phyloP scores from a whole-genome alignment of 768 basidiomycete genomes.

The Baorangia bicolor region DNA sequence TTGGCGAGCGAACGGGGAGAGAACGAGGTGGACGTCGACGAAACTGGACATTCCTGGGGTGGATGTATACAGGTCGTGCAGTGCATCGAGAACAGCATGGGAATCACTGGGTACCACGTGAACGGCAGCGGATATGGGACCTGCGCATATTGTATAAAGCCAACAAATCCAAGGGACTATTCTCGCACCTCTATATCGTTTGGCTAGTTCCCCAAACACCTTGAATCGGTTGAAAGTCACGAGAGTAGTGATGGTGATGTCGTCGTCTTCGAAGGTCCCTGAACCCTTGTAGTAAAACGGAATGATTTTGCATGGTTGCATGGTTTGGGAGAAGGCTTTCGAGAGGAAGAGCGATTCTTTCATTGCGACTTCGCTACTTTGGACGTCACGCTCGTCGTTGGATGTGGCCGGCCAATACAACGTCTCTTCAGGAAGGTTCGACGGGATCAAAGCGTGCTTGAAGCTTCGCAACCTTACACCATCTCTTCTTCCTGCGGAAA shows the following conservation, averaged over 20 bases:
- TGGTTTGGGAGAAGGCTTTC: conserved; percentile 65
- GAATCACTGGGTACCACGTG: conserved; percentile 53
- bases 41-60: conserved; percentile 62
- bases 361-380: conserved; percentile 27
- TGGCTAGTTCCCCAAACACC: conserved; percentile 68
- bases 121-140: conserved; percentile 82
- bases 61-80: conserved; percentile 66
- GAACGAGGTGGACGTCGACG: conserved; percentile 84
- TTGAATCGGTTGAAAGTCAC: conserved; percentile 78
- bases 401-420: conserved; percentile 22
- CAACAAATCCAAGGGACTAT: neutral
- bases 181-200: conserved; percentile 68
- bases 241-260: conserved; percentile 83
- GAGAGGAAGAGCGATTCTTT: conserved; percentile 57
- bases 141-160: conserved; percentile 35
- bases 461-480: neutral
- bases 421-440: conserved; percentile 13
- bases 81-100: conserved; percentile 53
- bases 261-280: conserved; percentile 52
- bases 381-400: neutral
- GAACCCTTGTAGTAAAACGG: conserved; percentile 80
- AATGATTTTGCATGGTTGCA: conserved; percentile 72
- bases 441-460: neutral
- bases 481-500: neutral
- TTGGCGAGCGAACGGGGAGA: conserved; percentile 78